A percentile compares a stretch with the other conserved stretches of the same genome.
Evolutionary conservation across 495 filamentous ascomycete genomes (phyloP).

Genomic region (Glutinoglossum americanum): DNA sequence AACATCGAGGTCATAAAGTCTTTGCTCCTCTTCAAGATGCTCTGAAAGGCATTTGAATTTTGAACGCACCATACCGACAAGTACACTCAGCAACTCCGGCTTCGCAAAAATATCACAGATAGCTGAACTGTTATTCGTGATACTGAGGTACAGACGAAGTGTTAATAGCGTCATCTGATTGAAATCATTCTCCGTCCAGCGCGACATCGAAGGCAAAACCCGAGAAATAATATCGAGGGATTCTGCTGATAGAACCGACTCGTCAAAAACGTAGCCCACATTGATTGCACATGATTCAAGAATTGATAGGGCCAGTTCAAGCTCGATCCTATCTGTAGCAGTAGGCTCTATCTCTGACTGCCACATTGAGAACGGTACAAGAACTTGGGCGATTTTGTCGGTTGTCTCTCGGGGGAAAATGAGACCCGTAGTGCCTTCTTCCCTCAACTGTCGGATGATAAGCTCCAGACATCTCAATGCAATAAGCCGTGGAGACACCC

Average conservation of each 20-base stretch:
- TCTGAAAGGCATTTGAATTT: conserved; percentile 20
- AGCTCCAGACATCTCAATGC: conserved; percentile 42
- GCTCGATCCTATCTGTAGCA: conserved; percentile 14
- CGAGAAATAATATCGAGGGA: neutral
- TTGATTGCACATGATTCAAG: conserved; percentile 32
- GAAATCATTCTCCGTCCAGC: neutral
- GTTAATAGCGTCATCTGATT: conserved; percentile 4
- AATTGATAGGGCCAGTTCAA: conserved; percentile 32
- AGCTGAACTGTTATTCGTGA: conserved; percentile 58
- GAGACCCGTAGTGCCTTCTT: conserved; percentile 23
- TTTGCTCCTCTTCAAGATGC: conserved; percentile 23
- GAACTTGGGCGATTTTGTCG: conserved; percentile 23
- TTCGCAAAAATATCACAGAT: conserved; percentile 45
- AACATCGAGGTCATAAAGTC: conserved; percentile 33
- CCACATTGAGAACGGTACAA: conserved; percentile 5
- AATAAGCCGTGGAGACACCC: conserved; percentile 38
- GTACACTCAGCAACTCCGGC: conserved; percentile 29
- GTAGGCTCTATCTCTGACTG: neutral
- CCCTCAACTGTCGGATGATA: conserved; percentile 29
- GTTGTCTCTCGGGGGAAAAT: conserved; percentile 31
- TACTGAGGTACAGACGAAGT: conserved; percentile 60
- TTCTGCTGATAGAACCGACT: neutral
- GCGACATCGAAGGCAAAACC: neutral
- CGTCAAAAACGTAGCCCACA: neutral
- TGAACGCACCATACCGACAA: conserved; percentile 27